Percentiles rank a stretch among this genome's conserved stretches.
phyloP scores from a whole-genome alignment of 306 rosid genomes.

The Dryas drummondii region DNA sequence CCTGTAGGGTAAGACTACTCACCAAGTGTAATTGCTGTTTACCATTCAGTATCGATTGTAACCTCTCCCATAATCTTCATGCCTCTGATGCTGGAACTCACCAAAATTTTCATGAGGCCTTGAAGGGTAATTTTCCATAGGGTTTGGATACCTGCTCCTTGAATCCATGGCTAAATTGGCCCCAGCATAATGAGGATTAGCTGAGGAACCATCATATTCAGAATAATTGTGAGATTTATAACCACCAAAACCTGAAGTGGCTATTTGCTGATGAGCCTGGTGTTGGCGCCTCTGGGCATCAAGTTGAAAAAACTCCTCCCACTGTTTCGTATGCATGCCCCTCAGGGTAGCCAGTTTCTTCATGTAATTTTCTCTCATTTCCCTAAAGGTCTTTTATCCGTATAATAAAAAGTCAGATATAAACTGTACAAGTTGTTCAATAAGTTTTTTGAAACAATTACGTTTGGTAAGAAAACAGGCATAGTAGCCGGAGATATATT shows the following conservation, averaged over 20 bases:
- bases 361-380: conserved; percentile 80
- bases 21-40: conserved; percentile 53
- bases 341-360: conserved; percentile 71
- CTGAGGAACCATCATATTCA: conserved; percentile 59
- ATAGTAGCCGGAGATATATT: neutral
- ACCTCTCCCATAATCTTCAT: conserved; percentile 66
- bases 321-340: conserved; percentile 65
- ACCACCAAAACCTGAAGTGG: conserved; percentile 62
- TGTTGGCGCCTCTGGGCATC: conserved; percentile 77
- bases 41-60: conserved; percentile 72
- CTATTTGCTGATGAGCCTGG: conserved; percentile 63
- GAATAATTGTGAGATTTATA: conserved; percentile 67
- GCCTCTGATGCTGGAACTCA: conserved; percentile 74
- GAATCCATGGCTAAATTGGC: conserved; percentile 62
- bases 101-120: conserved; percentile 76
- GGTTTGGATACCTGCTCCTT: conserved; percentile 69
- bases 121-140: conserved; percentile 58
- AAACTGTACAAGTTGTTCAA: conserved; percentile 18
- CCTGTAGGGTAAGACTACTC: conserved; percentile 57
- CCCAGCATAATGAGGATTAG: conserved; percentile 61
- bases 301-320: conserved; percentile 86
- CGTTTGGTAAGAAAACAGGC: conserved; percentile 4
- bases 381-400: conserved; percentile 66
- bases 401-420: conserved; percentile 31
- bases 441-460: conserved; percentile 5